phyloP scores from a whole-genome alignment of 441 rosid genomes.

The Heliophila coronopifolia region DNA sequence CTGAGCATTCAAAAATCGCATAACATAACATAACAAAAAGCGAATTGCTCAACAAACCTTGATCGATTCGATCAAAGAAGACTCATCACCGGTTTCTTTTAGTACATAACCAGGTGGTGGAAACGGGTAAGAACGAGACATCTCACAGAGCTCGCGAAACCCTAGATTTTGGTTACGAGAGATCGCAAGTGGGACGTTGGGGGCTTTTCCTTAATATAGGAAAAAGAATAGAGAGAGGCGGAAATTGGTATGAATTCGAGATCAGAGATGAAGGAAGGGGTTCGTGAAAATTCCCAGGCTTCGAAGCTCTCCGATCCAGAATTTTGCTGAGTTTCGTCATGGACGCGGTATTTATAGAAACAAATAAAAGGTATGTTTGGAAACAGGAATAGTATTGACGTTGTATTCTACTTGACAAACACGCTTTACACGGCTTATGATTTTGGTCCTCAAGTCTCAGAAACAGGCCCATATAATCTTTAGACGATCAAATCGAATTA shows the following conservation, averaged over 20 bases:
- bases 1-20: conserved; percentile 27
- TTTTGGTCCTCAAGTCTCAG: no score
- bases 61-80: conserved; percentile 60
- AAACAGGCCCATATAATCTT: no score
- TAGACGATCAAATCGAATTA: no score
- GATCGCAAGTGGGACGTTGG: neutral
- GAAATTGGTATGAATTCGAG: neutral
- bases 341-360: conserved; percentile 11
- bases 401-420: no score
- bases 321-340: neutral
- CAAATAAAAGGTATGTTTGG: conserved; percentile 18
- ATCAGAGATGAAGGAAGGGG: conserved; percentile 13
- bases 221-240: neutral
- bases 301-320: conserved; percentile 23
- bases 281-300: conserved; percentile 16
- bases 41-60: conserved; percentile 43
- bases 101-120: conserved; percentile 57
- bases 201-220: neutral
- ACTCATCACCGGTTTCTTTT: conserved; percentile 43
- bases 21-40: conserved; percentile 11
- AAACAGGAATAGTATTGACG: neutral
- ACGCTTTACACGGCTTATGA: no score
- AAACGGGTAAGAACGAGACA: conserved; percentile 62
- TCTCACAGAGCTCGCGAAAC: conserved; percentile 20
- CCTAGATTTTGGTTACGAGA: conserved; percentile 19